These are phyloP conservation scores for Blepharisma undulans DNA, from an alignment of 169 alveolate genomes.

Conservation along the genomic window DNA sequence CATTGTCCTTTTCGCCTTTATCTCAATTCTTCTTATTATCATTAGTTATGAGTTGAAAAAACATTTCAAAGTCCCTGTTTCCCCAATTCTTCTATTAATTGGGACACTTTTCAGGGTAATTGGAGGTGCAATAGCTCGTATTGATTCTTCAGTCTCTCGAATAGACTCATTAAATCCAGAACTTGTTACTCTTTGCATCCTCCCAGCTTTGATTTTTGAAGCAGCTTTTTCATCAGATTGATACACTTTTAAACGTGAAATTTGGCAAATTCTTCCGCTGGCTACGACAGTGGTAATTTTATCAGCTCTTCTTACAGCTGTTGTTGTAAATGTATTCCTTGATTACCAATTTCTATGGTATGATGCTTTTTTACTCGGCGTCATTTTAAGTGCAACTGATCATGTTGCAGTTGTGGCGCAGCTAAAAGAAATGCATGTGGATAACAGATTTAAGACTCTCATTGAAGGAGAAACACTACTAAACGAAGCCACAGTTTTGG, in stretches of 20 bases:
- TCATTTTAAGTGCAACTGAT: slow-evolving; percentile 76
- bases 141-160: neutral
- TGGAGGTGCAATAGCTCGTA: neutral
- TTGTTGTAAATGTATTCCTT: slow-evolving; percentile 49
- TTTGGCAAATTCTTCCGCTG: slow-evolving; percentile 42
- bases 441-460: slow-evolving; percentile 52
- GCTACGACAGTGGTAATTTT: slow-evolving; percentile 63
- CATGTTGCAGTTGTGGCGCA: slow-evolving; percentile 81
- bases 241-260: slow-evolving; percentile 55
- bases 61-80: slow-evolving; percentile 1
- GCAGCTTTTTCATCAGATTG: slow-evolving; percentile 63
- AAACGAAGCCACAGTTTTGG: slow-evolving; percentile 79
- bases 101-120: slow-evolving; percentile 6
- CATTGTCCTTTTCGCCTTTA: slow-evolving; percentile 23
- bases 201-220: slow-evolving; percentile 69
- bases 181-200: slow-evolving; percentile 42
- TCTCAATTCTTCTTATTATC: neutral
- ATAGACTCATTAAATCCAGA: slow-evolving; percentile 36
- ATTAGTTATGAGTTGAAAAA: neutral
- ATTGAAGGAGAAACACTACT: slow-evolving; percentile 71
- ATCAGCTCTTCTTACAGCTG: slow-evolving; percentile 61
- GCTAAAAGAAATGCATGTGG: slow-evolving; percentile 68
- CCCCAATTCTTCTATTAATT: slow-evolving; percentile 36
- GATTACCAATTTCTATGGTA: slow-evolving; percentile 57
- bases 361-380: slow-evolving; percentile 65